Evolutionary conservation across 805 yeast species (phyloP), one percentile per base, ranked within the genome.

Genomic region (Priceomyces haplophilus): DNA sequence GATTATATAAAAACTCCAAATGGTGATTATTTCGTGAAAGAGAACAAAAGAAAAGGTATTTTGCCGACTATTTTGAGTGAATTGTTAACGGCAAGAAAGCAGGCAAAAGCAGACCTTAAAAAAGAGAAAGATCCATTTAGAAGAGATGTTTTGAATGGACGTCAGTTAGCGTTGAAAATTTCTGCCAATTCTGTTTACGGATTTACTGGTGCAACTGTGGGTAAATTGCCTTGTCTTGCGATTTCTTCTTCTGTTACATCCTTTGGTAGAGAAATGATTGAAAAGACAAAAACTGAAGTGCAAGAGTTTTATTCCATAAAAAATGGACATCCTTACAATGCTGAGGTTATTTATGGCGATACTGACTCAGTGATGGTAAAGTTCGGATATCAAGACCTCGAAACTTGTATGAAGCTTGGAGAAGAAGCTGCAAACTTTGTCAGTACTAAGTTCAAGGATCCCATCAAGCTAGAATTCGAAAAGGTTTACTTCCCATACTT

Each of bases 321-420:
- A 43, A 88, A 91, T 62, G 98, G 98, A 1, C 84, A 73, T 55
- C 74, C 78, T n/a, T 82, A 75, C 58, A 95, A 93, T 66, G 83
- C 98, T 0, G 78, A 84, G 51, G 99, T 93, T 47, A 84, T 93
- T 32, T 93, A 93, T 60, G 99, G 99, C 73, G 99, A 93, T 65
- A 93, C 99, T 0, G 99, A 93, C 76, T 95, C 99, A 7, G 99
- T 93, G 13, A 95, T 93, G 99, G 97, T 93, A 34, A 90, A 88
- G 59, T 93, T 93, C 69, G 99, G 99, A 1, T 79, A 82, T 24
- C 69, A 72, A 7, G 95, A 88, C 56, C 62, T 91, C 48, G 82
- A 74, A 42, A 85, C 85, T 23, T 87, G 96, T 51, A 95, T 93
- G 99, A 74, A 77, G 41, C 59, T 89, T 43, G 99, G 99, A 4